These are phyloP conservation scores for Dipodascopsis tothii DNA, from an alignment of 805 yeast species.

Conservation along the genomic window DNA sequence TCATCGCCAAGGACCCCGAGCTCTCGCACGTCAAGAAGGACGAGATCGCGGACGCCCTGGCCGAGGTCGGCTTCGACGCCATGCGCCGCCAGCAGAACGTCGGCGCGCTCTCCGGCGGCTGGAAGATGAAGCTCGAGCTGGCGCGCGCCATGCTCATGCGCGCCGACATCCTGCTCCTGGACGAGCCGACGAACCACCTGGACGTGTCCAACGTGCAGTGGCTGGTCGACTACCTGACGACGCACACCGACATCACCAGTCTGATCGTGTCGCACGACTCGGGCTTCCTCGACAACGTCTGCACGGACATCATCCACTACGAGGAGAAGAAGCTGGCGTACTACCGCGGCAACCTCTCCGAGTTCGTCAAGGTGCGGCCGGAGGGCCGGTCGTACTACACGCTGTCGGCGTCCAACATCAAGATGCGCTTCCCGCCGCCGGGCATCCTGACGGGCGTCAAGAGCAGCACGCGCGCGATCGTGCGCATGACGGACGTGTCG, in stretches of 20 bases:
- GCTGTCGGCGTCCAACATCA: constrained; percentile 81
- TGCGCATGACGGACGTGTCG: constrained; percentile 75
- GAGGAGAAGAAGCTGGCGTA: constrained; percentile 90
- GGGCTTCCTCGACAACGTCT: constrained; percentile 88
- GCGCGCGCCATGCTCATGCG: constrained; percentile 98
- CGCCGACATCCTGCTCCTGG: constrained; percentile 88
- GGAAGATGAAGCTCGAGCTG: constrained; percentile 97
- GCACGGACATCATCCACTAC: constrained; percentile 94
- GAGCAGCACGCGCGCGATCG: constrained; percentile 89
- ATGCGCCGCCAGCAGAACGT: constrained; percentile 85
- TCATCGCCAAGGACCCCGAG: constrained; percentile 85
- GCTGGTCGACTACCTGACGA: constrained; percentile 80
- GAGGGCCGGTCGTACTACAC: constrained; percentile 96
- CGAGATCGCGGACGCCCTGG: constrained; percentile 69
- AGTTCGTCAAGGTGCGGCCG: constrained; percentile 83
- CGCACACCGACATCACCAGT: constrained; percentile 82
- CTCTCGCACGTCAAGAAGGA: constrained; percentile 49
- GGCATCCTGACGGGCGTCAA: constrained; percentile 96
- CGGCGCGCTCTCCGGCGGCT: constrained; percentile 94
- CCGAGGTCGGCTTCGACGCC: constrained; percentile 83
- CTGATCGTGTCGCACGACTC: constrained; percentile 97
- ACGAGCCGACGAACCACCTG: constrained; percentile 97
- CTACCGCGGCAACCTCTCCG: constrained; percentile 92
- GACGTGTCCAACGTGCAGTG: constrained; percentile 90
- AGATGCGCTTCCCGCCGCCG: constrained; percentile 98